These are phyloP conservation scores for Lichenothelia convexa DNA, from an alignment of 495 filamentous ascomycete species.

Conservation along the genomic window DNA sequence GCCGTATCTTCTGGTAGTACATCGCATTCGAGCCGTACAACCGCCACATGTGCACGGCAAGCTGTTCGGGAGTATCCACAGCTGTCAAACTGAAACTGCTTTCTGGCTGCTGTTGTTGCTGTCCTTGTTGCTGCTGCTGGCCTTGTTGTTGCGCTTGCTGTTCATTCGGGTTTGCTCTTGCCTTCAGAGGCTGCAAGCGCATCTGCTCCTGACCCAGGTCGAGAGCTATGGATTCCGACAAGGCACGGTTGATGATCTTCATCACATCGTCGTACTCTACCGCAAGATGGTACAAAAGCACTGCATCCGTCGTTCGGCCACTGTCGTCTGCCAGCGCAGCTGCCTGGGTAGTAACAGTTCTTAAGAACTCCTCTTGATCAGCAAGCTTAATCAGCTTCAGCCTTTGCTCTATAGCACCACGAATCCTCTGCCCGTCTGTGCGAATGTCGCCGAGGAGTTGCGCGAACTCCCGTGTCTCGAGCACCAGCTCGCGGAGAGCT, in stretches of 20 bases:
- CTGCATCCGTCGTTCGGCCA: conserved; percentile 78
- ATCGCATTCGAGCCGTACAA: conserved; percentile 63
- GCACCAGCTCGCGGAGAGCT: conserved; percentile 80
- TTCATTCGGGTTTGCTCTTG: conserved; percentile 25
- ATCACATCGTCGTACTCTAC: conserved; percentile 88
- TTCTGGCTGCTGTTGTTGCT: conserved; percentile 16
- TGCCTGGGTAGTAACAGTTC: conserved; percentile 72
- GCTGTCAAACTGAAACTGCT: conserved; percentile 65
- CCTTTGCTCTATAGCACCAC: conserved; percentile 78
- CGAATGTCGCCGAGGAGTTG: conserved; percentile 82
- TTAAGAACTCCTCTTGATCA: conserved; percentile 67
- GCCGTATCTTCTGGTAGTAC: conserved; percentile 49
- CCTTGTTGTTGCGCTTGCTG: conserved; percentile 4
- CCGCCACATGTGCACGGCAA: conserved; percentile 61
- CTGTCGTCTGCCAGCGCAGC: conserved; percentile 85
- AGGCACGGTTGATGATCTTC: conserved; percentile 68
- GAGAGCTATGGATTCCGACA: conserved; percentile 69
- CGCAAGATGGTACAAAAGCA: conserved; percentile 83
- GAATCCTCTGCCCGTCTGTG: conserved; percentile 60
- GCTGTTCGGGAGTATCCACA: conserved; percentile 64
- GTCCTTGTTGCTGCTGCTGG: conserved; percentile 9
- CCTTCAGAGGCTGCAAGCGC: conserved; percentile 61
- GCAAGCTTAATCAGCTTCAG: conserved; percentile 61
- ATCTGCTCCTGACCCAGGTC: conserved; percentile 62
- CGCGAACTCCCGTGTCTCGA: conserved; percentile 89